Percentiles rank a stretch among this genome's conserved stretches.
Evolutionary conservation across 2,329 filamentous ascomycete genomes (phyloP).

Genomic region (Lachnellula cervina): DNA sequence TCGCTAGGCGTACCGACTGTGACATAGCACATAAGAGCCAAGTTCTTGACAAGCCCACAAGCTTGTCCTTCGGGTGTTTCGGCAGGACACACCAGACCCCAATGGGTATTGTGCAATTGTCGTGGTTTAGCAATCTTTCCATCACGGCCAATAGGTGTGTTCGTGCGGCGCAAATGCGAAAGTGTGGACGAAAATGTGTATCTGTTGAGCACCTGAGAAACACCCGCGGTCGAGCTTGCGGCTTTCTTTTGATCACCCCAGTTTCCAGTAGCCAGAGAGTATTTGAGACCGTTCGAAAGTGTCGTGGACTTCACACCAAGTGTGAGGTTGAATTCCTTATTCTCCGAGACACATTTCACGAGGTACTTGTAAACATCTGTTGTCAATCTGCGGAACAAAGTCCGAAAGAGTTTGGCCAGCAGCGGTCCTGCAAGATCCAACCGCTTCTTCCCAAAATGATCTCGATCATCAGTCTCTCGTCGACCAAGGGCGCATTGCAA

Average conservation of each 20-base stretch:
- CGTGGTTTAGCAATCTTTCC: constrained; percentile 97
- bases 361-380: constrained; percentile 88
- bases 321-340: constrained; percentile 83
- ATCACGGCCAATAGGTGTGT: constrained; percentile 95
- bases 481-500: constrained; percentile 89
- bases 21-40: constrained; percentile 97
- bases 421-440: constrained; percentile 91
- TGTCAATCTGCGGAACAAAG: constrained; percentile 84
- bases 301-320: constrained; percentile 88
- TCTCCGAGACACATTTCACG: constrained; percentile 84
- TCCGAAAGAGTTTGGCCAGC: constrained; percentile 92
- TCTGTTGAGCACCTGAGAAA: constrained; percentile 95
- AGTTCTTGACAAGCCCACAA: constrained; percentile 95
- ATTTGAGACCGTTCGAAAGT: constrained; percentile 89
- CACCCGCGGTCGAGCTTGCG: constrained; percentile 87
- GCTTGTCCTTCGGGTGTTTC: constrained; percentile 98
- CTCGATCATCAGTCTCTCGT: constrained; percentile 91
- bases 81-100: constrained; percentile 94
- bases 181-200: constrained; percentile 96
- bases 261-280: constrained; percentile 94
- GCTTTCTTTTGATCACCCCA: constrained; percentile 99
- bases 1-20: constrained; percentile 90
- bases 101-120: constrained; percentile 97
- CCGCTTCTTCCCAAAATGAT: constrained; percentile 98
- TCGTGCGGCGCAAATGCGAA: constrained; percentile 94